Conservation (phyloP, 163 green algal genomes). For the Chlamydomonas reinhardtii region DNA sequence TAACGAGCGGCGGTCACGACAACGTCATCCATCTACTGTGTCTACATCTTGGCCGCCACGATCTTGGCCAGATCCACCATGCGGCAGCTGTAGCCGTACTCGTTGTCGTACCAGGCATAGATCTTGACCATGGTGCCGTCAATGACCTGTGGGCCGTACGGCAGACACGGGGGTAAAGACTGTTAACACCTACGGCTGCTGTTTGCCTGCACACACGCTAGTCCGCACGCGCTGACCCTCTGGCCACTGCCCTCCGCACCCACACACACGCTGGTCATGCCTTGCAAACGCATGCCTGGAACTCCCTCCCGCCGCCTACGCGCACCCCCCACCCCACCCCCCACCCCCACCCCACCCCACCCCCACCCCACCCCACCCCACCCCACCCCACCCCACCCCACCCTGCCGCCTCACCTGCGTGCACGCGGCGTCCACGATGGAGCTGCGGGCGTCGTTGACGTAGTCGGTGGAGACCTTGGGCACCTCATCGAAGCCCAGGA, state of each 20-base stretch:
- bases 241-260: no score
- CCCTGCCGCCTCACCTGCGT: conserved; percentile 67
- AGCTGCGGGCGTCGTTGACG: conserved; percentile 80
- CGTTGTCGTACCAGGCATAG: conserved; percentile 93
- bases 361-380: not conserved
- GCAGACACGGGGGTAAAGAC: not conserved
- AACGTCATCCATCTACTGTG: no score
- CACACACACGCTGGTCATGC: not conserved
- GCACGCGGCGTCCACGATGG: conserved; percentile 85
- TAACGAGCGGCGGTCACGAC: no score
- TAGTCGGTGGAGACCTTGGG: conserved; percentile 84
- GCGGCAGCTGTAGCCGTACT: conserved; percentile 83
- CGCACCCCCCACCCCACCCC: not conserved
- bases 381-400: no score
- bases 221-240: no score
- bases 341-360: not conserved
- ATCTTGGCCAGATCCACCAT: conserved; percentile 76
- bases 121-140: conserved; percentile 90
- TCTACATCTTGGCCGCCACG: conserved; percentile 56
- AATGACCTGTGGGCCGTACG: conserved; percentile 73
- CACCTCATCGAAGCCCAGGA: conserved; percentile 83
- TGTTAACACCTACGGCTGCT: no score
- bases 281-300: no score
- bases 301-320: no score
- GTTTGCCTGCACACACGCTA: no score